Conservation (phyloP, 805 yeast species). For the Kazachstania psychrophila region DNA sequence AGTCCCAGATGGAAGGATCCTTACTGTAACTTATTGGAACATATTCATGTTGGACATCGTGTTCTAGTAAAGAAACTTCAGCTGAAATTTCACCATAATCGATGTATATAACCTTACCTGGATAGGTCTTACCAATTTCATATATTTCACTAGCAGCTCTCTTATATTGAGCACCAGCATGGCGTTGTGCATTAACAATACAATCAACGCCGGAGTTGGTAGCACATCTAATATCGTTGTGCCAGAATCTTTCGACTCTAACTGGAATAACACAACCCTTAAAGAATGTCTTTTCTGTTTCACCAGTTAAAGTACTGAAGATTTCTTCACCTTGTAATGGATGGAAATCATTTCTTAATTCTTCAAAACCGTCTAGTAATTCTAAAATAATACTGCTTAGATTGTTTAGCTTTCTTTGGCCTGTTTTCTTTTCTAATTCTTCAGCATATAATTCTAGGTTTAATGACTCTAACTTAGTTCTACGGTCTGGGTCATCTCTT, state of each 20-base stretch:
- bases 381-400: conserved; percentile 41
- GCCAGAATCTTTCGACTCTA: conserved; percentile 45
- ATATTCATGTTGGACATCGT: conserved; percentile 49
- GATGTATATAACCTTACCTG: conserved; percentile 64
- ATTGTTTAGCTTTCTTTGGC: conserved; percentile 29
- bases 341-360: conserved; percentile 67
- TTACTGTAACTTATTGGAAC: conserved; percentile 33
- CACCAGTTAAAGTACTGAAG: conserved; percentile 86
- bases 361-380: conserved; percentile 79
- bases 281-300: conserved; percentile 57
- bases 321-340: conserved; percentile 58
- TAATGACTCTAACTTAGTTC: conserved; percentile 78
- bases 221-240: conserved; percentile 33
- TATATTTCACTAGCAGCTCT: conserved; percentile 39
- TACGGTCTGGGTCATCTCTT: conserved; percentile 62
- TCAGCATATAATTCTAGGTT: conserved; percentile 87
- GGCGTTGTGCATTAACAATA: conserved; percentile 39
- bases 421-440: conserved; percentile 55
- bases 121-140: conserved; percentile 71
- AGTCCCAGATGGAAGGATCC: conserved; percentile 70
- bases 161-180: conserved; percentile 36
- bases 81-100: conserved; percentile 71
- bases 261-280: conserved; percentile 71
- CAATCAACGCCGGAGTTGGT: conserved; percentile 62
- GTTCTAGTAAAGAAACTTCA: conserved; percentile 58